These are phyloP conservation scores for Bjerkandera adusta DNA, from an alignment of 1,284 basidiomycete genomes.

Conservation along the genomic window DNA sequence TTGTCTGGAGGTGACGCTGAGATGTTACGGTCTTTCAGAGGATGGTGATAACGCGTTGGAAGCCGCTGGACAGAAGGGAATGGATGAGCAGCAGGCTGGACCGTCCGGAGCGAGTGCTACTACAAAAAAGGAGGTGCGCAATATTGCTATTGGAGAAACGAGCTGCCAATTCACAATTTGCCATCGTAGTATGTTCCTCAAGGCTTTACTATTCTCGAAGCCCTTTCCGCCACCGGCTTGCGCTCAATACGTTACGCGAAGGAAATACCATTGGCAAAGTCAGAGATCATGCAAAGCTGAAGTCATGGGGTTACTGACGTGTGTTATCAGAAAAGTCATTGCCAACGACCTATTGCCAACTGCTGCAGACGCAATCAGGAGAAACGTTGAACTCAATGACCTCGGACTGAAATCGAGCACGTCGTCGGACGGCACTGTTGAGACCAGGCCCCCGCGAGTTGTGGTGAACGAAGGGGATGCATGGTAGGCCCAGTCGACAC, in stretches of 20 bases:
- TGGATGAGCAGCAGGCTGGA: too few relatives aligned
- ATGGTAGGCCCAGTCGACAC: conserved; percentile 49
- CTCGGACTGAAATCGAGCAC: conserved; percentile 43
- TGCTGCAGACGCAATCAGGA: conserved; percentile 84
- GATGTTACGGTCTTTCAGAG: too few relatives aligned
- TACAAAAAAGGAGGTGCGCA: too few relatives aligned
- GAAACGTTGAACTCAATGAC: conserved; percentile 89
- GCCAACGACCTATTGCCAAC: conserved; percentile 91
- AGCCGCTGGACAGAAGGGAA: too few relatives aligned
- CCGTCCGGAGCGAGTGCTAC: too few relatives aligned
- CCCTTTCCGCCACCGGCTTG: conserved; percentile 93
- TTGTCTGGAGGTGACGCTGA: too few relatives aligned
- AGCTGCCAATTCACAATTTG: too few relatives aligned
- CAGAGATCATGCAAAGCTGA: too few relatives aligned
- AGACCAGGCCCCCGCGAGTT: conserved; percentile 51
- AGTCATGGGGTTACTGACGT: conserved; percentile 5
- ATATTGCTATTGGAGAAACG: too few relatives aligned
- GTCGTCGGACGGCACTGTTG: background rate
- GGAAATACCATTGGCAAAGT: conserved; percentile 93
- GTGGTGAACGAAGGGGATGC: conserved; percentile 90
- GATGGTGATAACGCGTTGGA: too few relatives aligned
- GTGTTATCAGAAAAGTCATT: conserved; percentile 83
- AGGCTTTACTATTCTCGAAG: conserved; percentile 87
- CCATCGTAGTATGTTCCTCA: too few relatives aligned
- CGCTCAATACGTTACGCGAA: conserved; percentile 97